These are phyloP conservation scores for Mariannaea sp. DNA, from an alignment of 2,329 filamentous ascomycete species.

Conservation along the genomic window DNA sequence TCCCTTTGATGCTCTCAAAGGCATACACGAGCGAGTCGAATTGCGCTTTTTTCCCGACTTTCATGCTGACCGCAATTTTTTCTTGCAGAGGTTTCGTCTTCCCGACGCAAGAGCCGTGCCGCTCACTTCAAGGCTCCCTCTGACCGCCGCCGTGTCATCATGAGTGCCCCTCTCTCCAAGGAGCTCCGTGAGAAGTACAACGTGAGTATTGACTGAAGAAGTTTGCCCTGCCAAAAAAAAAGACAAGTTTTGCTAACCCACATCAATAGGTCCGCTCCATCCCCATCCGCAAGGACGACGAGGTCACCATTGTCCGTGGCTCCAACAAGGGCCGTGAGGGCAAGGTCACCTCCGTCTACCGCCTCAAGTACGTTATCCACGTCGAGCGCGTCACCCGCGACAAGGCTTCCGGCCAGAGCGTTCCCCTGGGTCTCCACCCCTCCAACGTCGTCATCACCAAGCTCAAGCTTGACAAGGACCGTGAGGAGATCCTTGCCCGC, in stretches of 20 bases:
- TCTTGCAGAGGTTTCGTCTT: slow-evolving; percentile 66
- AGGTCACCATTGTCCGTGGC: slow-evolving; percentile 90
- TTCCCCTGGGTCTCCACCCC: slow-evolving; percentile 91
- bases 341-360: slow-evolving; percentile 97
- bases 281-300: slow-evolving; percentile 96
- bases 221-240: background rate
- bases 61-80: slow-evolving; percentile 9
- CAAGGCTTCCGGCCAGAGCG: slow-evolving; percentile 95
- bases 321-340: slow-evolving; percentile 97
- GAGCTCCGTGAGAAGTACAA: slow-evolving; percentile 99
- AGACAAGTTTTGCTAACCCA: slow-evolving; percentile 20
- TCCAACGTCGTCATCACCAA: slow-evolving; percentile 99
- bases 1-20: background rate
- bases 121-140: slow-evolving; percentile 96
- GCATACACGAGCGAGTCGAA: background rate
- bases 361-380: slow-evolving; percentile 97
- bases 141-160: slow-evolving; percentile 91
- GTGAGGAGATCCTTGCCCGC: slow-evolving; percentile 85
- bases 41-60: background rate
- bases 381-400: slow-evolving; percentile 95
- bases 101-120: slow-evolving; percentile 98
- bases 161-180: slow-evolving; percentile 95
- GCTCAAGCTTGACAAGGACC: slow-evolving; percentile 97
- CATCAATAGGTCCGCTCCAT: slow-evolving; percentile 80
- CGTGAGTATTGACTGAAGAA: slow-evolving; percentile 63